Conservation (phyloP, 345 rosid species). For the Ceriops decandra region DNA sequence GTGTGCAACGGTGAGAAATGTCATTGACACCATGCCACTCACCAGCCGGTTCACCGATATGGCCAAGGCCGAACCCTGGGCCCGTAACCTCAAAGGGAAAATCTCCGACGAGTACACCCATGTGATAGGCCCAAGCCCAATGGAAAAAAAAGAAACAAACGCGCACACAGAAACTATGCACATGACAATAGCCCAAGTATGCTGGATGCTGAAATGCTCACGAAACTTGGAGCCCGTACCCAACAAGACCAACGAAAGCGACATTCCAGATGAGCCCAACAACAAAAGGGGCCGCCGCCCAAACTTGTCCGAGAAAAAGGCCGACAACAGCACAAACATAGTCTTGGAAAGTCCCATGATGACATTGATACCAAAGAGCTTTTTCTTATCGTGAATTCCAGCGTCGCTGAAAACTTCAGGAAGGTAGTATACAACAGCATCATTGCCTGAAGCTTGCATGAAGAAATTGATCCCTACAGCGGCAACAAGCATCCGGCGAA, state of each 20-base stretch:
- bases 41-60: slow-evolving; percentile 59
- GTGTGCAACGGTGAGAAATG: slow-evolving; percentile 41
- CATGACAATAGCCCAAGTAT: slow-evolving; percentile 43
- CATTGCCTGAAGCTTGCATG: slow-evolving; percentile 72
- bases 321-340: slow-evolving; percentile 45
- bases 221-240: slow-evolving; percentile 47
- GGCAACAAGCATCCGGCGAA: slow-evolving; percentile 50
- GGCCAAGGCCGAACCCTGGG: slow-evolving; percentile 65
- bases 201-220: slow-evolving; percentile 25
- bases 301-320: slow-evolving; percentile 48
- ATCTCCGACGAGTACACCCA: slow-evolving; percentile 78
- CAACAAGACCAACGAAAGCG: slow-evolving; percentile 37
- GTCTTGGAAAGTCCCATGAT: slow-evolving; percentile 53
- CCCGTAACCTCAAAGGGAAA: slow-evolving; percentile 59
- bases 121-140: slow-evolving; percentile 70
- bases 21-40: slow-evolving; percentile 64
- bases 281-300: slow-evolving; percentile 66
- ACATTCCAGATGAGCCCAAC: slow-evolving; percentile 54
- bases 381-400: slow-evolving; percentile 45
- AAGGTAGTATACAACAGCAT: slow-evolving; percentile 57
- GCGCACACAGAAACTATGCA: slow-evolving; percentile 47
- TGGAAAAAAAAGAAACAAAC: slow-evolving; percentile 57
- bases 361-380: slow-evolving; percentile 48
- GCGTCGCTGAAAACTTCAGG: slow-evolving; percentile 57
- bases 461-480: slow-evolving; percentile 64